Percentiles rank a stretch among this genome's conserved stretches.
These are phyloP conservation scores for Nakazawaea anatomiae DNA, from an alignment of 805 yeast species.

Conservation along the genomic window DNA sequence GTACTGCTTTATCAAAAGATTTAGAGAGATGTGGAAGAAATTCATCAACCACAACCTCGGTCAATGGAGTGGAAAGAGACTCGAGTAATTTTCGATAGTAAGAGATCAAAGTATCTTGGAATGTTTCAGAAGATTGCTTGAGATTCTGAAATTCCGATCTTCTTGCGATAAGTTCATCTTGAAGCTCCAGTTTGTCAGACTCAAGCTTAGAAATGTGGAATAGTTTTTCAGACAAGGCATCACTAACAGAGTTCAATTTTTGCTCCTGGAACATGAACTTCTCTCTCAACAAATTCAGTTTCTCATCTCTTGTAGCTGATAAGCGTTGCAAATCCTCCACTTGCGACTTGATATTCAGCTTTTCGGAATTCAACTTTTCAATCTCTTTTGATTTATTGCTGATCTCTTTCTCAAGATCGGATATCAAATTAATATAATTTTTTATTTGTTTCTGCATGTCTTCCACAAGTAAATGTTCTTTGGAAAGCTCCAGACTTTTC, in stretches of 20 bases:
- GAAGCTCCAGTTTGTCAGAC: not conserved
- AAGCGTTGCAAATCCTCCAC: not conserved
- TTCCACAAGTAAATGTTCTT: not conserved
- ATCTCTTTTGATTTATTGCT: not conserved
- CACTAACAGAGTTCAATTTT: not conserved
- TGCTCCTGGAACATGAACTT: not conserved
- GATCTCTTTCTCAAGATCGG: not conserved
- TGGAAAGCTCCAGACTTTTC: not conserved
- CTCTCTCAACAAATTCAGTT: not conserved
- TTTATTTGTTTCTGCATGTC: not conserved
- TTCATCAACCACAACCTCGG: not conserved
- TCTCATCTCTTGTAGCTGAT: not conserved
- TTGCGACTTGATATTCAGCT: not conserved
- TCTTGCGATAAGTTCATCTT: not conserved
- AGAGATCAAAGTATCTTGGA: not conserved
- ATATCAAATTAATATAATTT: not conserved
- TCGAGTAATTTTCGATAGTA: not conserved
- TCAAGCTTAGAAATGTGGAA: not conserved
- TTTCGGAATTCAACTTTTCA: not conserved
- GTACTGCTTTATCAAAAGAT: not conserved
- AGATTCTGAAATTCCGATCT: not conserved
- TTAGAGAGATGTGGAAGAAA: not conserved
- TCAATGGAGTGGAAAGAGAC: not conserved
- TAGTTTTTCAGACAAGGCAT: constrained; percentile 1
- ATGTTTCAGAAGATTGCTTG: not conserved